These are phyloP conservation scores for Apiospora saccharicola DNA, from an alignment of 2,329 filamentous ascomycete genomes.

Conservation along the genomic window DNA sequence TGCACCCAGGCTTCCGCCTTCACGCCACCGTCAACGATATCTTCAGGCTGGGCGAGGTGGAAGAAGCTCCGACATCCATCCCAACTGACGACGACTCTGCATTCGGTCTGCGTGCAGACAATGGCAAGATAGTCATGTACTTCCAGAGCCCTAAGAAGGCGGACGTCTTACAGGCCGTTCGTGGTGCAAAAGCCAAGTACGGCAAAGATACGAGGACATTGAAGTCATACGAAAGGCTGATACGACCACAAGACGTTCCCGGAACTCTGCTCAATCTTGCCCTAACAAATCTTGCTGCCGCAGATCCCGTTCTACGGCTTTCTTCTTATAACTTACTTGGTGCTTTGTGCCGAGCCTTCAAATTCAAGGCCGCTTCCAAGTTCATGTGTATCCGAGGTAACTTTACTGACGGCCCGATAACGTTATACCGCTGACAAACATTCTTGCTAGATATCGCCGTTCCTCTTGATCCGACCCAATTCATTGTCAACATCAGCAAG, in stretches of 20 bases:
- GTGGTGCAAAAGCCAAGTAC: conserved; percentile 68
- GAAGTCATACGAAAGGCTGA: conserved; percentile 70
- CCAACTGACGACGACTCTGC: conserved; percentile 71
- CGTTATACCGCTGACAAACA: conserved; percentile 29
- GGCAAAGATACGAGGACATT: conserved; percentile 67
- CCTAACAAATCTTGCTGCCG: conserved; percentile 70
- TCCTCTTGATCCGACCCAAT: conserved; percentile 67
- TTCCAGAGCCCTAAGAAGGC: conserved; percentile 71
- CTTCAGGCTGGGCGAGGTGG: conserved; percentile 71
- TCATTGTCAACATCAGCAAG: conserved; percentile 71
- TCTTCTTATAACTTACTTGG: conserved; percentile 74
- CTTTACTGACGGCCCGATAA: conserved; percentile 30
- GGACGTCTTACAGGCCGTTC: conserved; percentile 70
- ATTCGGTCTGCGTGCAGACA: conserved; percentile 72
- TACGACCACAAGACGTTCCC: conserved; percentile 74
- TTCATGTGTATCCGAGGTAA: conserved; percentile 69
- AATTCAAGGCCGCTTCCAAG: conserved; percentile 67
- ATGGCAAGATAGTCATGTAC: conserved; percentile 75
- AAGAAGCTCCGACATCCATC: conserved; percentile 70
- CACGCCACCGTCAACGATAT: conserved; percentile 74
- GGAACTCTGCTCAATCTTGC: conserved; percentile 74
- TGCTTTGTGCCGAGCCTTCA: conserved; percentile 72
- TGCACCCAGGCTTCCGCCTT: conserved; percentile 67
- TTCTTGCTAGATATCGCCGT: conserved; percentile 63
- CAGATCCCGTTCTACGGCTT: conserved; percentile 65